A percentile compares a stretch with the other conserved stretches of the same genome.
These are phyloP conservation scores for Trichocomaceae sp. DNA, from an alignment of 2,329 filamentous ascomycete species.

Conservation along the genomic window DNA sequence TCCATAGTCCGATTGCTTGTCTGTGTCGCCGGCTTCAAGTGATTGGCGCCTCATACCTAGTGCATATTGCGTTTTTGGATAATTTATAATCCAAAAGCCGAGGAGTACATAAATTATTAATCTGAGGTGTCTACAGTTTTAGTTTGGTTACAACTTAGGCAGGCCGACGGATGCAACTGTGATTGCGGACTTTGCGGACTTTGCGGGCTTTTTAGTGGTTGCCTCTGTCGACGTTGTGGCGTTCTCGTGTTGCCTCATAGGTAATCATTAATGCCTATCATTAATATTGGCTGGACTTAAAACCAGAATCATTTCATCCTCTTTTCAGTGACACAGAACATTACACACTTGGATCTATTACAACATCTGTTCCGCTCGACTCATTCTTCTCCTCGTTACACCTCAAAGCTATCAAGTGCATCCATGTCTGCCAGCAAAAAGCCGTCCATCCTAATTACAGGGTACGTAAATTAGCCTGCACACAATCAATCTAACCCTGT, in stretches of 20 bases:
- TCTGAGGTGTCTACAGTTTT: neutral
- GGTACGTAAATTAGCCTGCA: neutral
- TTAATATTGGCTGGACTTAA: neutral
- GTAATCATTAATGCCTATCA: too few relatives aligned
- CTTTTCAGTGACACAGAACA: neutral
- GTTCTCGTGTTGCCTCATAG: too few relatives aligned
- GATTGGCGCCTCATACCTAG: too few relatives aligned
- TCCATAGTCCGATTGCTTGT: too few relatives aligned
- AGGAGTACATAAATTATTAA: neutral
- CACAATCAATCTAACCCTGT: neutral
- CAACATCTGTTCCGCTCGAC: neutral
- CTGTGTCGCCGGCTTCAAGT: too few relatives aligned
- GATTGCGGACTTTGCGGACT: neutral
- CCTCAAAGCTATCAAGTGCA: neutral
- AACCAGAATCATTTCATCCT: neutral
- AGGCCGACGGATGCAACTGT: neutral
- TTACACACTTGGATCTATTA: neutral
- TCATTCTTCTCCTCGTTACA: neutral
- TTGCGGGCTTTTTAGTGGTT: too few relatives aligned
- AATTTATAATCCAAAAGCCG: neutral
- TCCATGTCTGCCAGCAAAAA: slow-evolving; percentile 4
- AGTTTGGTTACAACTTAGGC: neutral
- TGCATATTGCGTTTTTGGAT: too few relatives aligned
- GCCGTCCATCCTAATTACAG: slow-evolving; percentile 5
- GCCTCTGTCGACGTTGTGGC: neutral